Evolutionary conservation across 2,329 filamentous ascomycete species (phyloP).

Genomic region (Phaeosphaeriaceae sp.): DNA sequence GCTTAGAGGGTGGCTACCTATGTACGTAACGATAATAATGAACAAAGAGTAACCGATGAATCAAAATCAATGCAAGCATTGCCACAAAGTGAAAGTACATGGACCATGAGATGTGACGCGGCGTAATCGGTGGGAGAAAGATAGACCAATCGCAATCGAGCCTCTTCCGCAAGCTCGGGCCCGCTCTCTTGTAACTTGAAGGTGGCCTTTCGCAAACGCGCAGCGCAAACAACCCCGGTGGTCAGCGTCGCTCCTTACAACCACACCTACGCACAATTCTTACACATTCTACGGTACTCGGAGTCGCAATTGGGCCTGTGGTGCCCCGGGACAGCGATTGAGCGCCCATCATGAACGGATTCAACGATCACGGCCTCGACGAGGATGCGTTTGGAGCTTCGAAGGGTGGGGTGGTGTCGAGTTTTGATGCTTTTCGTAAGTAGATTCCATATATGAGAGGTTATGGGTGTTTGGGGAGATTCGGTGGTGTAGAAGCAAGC

Average conservation of each 20-base stretch:
- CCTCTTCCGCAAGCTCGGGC: constrained; percentile 32
- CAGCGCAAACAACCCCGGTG: constrained; percentile 6
- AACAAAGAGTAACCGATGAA: not conserved
- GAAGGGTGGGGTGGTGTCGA: constrained; percentile 65
- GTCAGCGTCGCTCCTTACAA: constrained; percentile 28
- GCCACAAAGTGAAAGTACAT: not conserved
- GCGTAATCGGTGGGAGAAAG: not conserved
- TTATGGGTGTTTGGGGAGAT: not conserved
- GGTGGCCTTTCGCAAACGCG: constrained; percentile 43
- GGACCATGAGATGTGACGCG: not conserved
- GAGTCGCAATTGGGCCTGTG: constrained; percentile 35
- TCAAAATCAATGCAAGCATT: not conserved
- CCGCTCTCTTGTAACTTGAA: constrained; percentile 37
- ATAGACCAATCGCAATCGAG: constrained; percentile 12
- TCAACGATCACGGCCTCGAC: constrained; percentile 69
- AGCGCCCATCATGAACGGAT: constrained; percentile 74
- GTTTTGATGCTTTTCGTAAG: constrained; percentile 97
- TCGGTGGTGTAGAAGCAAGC: not conserved
- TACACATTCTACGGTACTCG: not conserved
- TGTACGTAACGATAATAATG: not conserved
- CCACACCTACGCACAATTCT: constrained; percentile 13
- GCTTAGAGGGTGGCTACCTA: not conserved
- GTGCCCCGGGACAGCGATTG: constrained; percentile 28
- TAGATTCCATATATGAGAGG: constrained; percentile 20
- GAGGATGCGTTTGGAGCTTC: constrained; percentile 83